Conservation (phyloP, 2,329 filamentous ascomycete species). For the Xylariaceae sp. region DNA sequence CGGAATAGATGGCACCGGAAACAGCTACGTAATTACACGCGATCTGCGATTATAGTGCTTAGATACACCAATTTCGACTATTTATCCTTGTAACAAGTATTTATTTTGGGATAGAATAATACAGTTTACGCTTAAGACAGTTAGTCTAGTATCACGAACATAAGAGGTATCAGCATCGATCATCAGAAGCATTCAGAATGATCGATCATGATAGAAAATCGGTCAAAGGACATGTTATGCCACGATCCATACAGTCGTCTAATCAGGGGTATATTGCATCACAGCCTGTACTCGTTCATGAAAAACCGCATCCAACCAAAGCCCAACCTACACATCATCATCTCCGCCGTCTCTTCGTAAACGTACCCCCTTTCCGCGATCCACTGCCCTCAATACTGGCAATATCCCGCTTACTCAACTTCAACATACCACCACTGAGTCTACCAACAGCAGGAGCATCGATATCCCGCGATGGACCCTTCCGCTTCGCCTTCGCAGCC, state of each 20-base stretch:
- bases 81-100: too few species aligned
- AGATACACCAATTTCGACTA: too few species aligned
- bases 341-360: constrained; percentile 27
- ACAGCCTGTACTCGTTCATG: not conserved
- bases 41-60: not conserved
- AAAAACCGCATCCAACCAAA: not conserved
- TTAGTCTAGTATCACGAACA: too few species aligned
- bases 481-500: constrained; percentile 34
- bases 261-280: not conserved
- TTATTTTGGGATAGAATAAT: too few species aligned
- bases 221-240: too few species aligned
- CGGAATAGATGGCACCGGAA: not conserved
- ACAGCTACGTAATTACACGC: not conserved
- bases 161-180: too few species aligned
- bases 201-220: too few species aligned
- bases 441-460: constrained; percentile 75
- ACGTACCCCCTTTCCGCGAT: constrained; percentile 11
- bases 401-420: constrained; percentile 72
- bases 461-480: constrained; percentile 42
- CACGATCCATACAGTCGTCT: not conserved
- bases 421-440: constrained; percentile 68
- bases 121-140: too few species aligned
- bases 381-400: constrained; percentile 26
- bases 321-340: constrained; percentile 9
- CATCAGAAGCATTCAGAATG: too few species aligned